phyloP scores from a whole-genome alignment of 202 grass and related monocot genomes.

The Hordeum pubiflorum region DNA sequence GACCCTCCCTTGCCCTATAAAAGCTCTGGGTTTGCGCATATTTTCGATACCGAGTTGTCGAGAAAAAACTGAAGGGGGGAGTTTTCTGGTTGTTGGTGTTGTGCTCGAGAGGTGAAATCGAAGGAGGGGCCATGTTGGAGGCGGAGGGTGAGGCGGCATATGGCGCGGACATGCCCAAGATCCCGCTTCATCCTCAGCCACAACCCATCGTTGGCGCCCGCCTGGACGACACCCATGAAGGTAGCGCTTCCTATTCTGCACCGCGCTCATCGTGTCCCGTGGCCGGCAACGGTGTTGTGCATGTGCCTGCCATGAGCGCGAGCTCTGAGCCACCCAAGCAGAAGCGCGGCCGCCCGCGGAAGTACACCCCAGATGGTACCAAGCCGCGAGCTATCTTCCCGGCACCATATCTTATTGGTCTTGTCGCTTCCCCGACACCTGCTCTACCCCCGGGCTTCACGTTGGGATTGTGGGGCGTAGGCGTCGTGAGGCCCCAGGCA shows the following conservation, averaged over 20 bases:
- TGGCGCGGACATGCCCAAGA: neutral
- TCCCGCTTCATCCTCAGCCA: neutral
- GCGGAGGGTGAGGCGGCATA: neutral
- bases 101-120: neutral
- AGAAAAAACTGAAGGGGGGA: neutral
- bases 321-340: neutral
- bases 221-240: neutral
- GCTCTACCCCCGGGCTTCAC: neutral
- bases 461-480: neutral
- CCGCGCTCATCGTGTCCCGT: too few species aligned
- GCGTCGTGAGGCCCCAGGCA: neutral
- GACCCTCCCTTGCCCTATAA: neutral
- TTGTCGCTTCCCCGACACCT: neutral
- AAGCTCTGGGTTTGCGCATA: neutral
- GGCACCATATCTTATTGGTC: neutral
- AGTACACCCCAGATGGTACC: neutral
- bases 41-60: neutral
- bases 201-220: neutral
- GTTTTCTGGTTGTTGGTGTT: neutral
- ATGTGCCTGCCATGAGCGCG: too few species aligned
- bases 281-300: too few species aligned
- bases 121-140: neutral
- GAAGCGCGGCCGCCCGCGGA: neutral
- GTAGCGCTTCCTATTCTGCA: neutral
- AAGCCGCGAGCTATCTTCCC: neutral